Percentiles rank a stretch among this genome's conserved stretches.
Conservation (phyloP, 352 stramenopile genomes). For the Phytophthora crassamura region DNA sequence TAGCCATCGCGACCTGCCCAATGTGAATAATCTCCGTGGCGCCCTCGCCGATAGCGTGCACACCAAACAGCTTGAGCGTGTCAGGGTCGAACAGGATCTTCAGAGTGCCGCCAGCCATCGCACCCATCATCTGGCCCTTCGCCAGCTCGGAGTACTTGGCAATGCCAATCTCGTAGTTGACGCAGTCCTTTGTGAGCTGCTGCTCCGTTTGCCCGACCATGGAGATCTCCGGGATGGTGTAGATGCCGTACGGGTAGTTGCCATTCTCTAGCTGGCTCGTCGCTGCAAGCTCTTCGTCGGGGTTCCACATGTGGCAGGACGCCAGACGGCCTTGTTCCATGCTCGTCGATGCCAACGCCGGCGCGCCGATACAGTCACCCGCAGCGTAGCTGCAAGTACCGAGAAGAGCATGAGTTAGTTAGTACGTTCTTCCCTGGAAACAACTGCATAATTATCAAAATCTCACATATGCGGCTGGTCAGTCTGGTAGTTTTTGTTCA, state of each 20-base stretch:
- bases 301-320: slow-evolving; percentile 88
- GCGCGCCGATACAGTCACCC: slow-evolving; percentile 90
- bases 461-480: slow-evolving; percentile 78
- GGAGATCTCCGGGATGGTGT: slow-evolving; percentile 92
- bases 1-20: slow-evolving; percentile 89
- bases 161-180: slow-evolving; percentile 90
- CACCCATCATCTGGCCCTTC: slow-evolving; percentile 91
- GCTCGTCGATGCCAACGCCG: slow-evolving; percentile 87
- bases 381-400: slow-evolving; percentile 69
- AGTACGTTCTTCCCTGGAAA: background rate
- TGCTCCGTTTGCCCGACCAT: slow-evolving; percentile 93
- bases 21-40: slow-evolving; percentile 94
- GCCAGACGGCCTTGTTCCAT: slow-evolving; percentile 91
- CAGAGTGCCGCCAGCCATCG: slow-evolving; percentile 79
- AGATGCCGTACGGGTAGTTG: slow-evolving; percentile 92
- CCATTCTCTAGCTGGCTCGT: slow-evolving; percentile 79
- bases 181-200: slow-evolving; percentile 77
- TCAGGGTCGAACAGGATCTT: slow-evolving; percentile 91
- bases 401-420: slow-evolving; percentile 2
- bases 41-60: slow-evolving; percentile 90
- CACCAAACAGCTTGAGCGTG: slow-evolving; percentile 82
- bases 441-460: background rate
- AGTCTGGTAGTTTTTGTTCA: slow-evolving; percentile 92
- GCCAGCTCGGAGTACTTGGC: slow-evolving; percentile 89
- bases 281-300: slow-evolving; percentile 49